Percentiles rank a stretch among this genome's conserved stretches.
phyloP scores from a whole-genome alignment of 169 alveolate genomes.

The Theileria parva region DNA sequence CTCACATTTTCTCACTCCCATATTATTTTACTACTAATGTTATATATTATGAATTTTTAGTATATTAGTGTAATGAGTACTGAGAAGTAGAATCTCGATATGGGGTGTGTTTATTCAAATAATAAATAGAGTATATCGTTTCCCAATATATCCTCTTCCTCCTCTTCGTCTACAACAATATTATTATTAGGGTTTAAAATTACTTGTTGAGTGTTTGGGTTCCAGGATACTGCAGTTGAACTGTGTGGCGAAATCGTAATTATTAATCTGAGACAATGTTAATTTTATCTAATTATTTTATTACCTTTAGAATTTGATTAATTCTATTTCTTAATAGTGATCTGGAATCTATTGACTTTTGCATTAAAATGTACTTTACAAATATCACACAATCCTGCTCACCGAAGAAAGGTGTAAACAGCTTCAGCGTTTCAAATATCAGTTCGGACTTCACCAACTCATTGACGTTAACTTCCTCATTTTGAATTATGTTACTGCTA shows the following conservation, averaged over 20 bases:
- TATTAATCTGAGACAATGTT: conserved; percentile 17
- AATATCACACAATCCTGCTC: conserved; percentile 63
- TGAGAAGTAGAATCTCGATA: background rate
- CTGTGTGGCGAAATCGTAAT: conserved; percentile 27
- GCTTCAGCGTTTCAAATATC: conserved; percentile 41
- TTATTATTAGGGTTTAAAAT: conserved; percentile 2
- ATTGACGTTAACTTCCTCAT: conserved; percentile 54
- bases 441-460: conserved; percentile 36
- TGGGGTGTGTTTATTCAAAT: conserved; percentile 57
- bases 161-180: conserved; percentile 17
- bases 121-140: conserved; percentile 52
- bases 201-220: conserved; percentile 46
- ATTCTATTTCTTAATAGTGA: conserved; percentile 39
- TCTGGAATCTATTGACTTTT: conserved; percentile 40
- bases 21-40: background rate
- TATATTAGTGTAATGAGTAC: background rate
- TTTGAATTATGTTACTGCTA: conserved; percentile 10
- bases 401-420: conserved; percentile 61
- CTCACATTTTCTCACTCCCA: conserved; percentile 25
- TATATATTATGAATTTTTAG: background rate
- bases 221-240: conserved; percentile 51
- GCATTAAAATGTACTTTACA: conserved; percentile 27
- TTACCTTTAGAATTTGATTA: conserved; percentile 44
- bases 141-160: conserved; percentile 44
- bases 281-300: background rate